Conservation (phyloP, 345 rosid genomes). For the Citrus glauca region DNA sequence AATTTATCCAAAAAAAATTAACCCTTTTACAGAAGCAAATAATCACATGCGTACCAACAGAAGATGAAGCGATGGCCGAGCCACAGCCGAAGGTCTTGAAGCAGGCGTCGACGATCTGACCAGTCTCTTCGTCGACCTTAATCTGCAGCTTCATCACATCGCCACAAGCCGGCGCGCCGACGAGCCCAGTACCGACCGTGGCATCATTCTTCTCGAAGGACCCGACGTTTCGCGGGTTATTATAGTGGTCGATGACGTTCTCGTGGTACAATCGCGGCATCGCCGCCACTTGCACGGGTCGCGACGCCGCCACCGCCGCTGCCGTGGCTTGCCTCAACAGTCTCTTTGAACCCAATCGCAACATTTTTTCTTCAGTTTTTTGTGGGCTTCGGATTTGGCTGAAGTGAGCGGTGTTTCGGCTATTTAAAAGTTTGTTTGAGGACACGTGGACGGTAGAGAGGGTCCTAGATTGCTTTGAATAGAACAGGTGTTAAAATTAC, state of each 20-base stretch:
- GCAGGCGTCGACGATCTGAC: constrained; percentile 81
- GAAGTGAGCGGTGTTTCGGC: neutral
- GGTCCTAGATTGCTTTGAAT: neutral
- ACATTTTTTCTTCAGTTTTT: constrained; percentile 25
- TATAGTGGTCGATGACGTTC: constrained; percentile 95
- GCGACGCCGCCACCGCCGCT: constrained; percentile 11
- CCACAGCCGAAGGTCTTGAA: constrained; percentile 99
- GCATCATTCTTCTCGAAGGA: constrained; percentile 94
- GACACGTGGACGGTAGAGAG: constrained; percentile 33
- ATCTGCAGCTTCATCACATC: constrained; percentile 99
- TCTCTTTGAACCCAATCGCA: constrained; percentile 48
- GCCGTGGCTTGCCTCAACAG: constrained; percentile 31
- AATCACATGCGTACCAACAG: constrained; percentile 74
- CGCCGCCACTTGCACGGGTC: constrained; percentile 20
- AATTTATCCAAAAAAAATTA: constrained; percentile 43
- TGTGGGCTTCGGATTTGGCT: no score
- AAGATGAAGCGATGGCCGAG: constrained; percentile 95
- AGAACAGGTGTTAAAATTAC: no score
- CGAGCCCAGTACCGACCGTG: constrained; percentile 80
- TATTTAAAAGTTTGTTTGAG: neutral
- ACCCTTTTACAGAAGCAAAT: constrained; percentile 21
- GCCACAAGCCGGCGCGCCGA: constrained; percentile 98
- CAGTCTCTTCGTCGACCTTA: constrained; percentile 81
- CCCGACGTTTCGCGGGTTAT: constrained; percentile 92
- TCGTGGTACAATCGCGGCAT: constrained; percentile 71